Conservation (phyloP, 129 eudicot species). For the Smallanthus sonchifolius region DNA sequence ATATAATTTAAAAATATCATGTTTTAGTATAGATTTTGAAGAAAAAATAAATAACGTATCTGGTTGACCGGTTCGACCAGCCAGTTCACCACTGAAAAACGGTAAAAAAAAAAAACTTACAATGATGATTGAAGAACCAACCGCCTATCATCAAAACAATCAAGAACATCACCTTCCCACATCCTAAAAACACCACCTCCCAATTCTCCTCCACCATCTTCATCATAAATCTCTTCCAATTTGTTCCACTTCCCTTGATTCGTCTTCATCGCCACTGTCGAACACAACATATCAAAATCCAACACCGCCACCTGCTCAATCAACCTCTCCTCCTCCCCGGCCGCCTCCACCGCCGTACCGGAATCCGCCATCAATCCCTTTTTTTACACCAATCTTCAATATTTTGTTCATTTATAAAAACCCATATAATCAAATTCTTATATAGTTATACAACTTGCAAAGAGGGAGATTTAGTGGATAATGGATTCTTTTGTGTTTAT, state of each 20-base stretch:
- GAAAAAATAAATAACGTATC: too few relatives aligned
- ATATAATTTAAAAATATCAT: too few relatives aligned
- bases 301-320: constrained; percentile 41
- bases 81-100: too few relatives aligned
- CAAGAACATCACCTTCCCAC: constrained; percentile 98
- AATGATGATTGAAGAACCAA: constrained; percentile 66
- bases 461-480: constrained; percentile 28
- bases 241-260: constrained; percentile 61
- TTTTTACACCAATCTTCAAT: constrained; percentile 7
- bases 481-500: constrained; percentile 3
- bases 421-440: constrained; percentile 1
- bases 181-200: constrained; percentile 70
- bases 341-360: constrained; percentile 31
- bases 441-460: constrained; percentile 5
- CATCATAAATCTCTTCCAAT: constrained; percentile 28
- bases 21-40: too few relatives aligned
- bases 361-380: constrained; percentile 39
- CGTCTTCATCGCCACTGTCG: constrained; percentile 76
- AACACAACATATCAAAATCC: constrained; percentile 82
- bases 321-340: constrained; percentile 49
- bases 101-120: constrained; percentile 29
- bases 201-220: constrained; percentile 30
- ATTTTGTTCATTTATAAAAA: neutral
- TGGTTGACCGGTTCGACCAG: too few relatives aligned
- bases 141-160: constrained; percentile 68